phyloP scores from a whole-genome alignment of 2,329 filamentous ascomycete genomes.

The Fusarium pseudograminearum region DNA sequence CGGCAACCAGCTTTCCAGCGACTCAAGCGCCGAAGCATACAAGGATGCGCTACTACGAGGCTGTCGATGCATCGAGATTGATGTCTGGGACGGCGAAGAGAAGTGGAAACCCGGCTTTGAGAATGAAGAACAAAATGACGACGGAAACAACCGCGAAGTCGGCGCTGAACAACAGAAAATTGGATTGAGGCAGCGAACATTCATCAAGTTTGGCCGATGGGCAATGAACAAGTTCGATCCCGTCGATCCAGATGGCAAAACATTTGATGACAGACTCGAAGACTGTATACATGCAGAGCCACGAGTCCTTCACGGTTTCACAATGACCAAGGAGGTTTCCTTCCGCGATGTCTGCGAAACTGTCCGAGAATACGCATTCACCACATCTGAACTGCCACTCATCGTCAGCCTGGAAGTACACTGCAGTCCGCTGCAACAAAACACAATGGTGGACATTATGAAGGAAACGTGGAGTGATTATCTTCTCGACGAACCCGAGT shows the following conservation, averaged over 20 bases:
- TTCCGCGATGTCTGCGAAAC: constrained; percentile 88
- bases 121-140: background rate
- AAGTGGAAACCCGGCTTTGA: background rate
- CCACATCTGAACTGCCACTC: constrained; percentile 79
- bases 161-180: background rate
- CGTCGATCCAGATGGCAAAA: background rate
- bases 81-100: constrained; percentile 87
- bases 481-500: constrained; percentile 71
- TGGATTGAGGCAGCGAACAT: background rate
- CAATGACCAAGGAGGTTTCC: constrained; percentile 81
- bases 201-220: constrained; percentile 6
- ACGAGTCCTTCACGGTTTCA: constrained; percentile 84
- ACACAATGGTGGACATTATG: constrained; percentile 94
- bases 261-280: background rate
- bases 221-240: constrained; percentile 14
- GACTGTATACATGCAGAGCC: constrained; percentile 56
- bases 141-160: accelerated
- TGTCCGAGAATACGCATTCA: constrained; percentile 82
- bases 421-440: constrained; percentile 82
- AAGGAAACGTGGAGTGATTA: constrained; percentile 82
- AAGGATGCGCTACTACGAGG: constrained; percentile 78
- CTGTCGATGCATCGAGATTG: constrained; percentile 92
- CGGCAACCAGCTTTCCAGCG: constrained; percentile 84
- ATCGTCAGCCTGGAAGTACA: constrained; percentile 95
- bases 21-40: constrained; percentile 82